These are phyloP conservation scores for Plasmodium knowlesi DNA, from an alignment of 169 alveolate genomes.

Conservation along the genomic window DNA sequence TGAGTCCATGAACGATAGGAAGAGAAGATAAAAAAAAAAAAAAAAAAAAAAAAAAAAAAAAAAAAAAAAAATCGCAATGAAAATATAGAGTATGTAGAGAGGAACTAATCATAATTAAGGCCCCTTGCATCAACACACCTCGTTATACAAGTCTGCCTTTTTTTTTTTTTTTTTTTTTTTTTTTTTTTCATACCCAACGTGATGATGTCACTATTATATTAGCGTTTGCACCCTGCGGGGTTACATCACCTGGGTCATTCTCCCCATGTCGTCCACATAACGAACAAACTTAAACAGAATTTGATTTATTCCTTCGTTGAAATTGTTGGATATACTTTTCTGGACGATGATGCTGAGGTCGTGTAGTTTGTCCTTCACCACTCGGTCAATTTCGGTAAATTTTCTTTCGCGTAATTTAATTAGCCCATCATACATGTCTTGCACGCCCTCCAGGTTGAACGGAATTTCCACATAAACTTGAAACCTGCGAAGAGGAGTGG, in stretches of 20 bases:
- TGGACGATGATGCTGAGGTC: constrained; percentile 27
- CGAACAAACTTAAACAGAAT: constrained; percentile 23
- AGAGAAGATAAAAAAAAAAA: constrained; percentile 12
- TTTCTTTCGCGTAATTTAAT: constrained; percentile 8
- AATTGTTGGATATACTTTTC: background rate
- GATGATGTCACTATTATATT: background rate
- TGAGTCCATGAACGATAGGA: constrained; percentile 3
- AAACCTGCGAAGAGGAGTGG: constrained; percentile 13
- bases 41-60: background rate
- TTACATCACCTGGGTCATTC: background rate
- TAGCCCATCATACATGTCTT: constrained; percentile 5
- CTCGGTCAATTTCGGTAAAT: background rate
- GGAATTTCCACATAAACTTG: constrained; percentile 26
- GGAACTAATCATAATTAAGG: background rate
- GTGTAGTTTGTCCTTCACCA: background rate
- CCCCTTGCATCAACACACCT: background rate
- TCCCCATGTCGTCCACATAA: constrained; percentile 4
- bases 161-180: background rate
- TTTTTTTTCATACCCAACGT: background rate
- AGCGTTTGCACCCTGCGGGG: background rate
- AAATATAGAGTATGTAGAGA: background rate
- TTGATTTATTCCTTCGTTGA: constrained; percentile 14
- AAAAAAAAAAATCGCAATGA: background rate
- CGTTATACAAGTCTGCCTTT: background rate
- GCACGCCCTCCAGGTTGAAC: constrained; percentile 29